These are phyloP conservation scores for Coniella vitis DNA, from an alignment of 2,329 filamentous ascomycete species.

Conservation along the genomic window DNA sequence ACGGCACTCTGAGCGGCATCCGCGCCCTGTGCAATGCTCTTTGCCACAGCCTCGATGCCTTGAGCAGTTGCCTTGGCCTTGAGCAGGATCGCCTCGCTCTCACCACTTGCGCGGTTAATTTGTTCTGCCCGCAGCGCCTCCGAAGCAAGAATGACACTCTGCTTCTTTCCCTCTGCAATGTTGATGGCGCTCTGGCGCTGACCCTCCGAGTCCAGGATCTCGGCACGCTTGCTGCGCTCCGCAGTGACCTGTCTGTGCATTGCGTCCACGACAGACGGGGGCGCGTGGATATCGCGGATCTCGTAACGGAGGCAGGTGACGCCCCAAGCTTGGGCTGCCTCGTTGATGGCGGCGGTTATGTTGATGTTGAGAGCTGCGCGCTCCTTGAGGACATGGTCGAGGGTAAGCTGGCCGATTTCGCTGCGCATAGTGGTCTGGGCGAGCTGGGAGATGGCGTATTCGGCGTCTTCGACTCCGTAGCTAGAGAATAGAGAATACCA, in stretches of 20 bases:
- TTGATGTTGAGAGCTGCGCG: constrained; percentile 93
- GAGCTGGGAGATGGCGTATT: constrained; percentile 96
- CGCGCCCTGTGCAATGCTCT: constrained; percentile 65
- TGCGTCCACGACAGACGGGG: constrained; percentile 84
- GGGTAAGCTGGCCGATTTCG: constrained; percentile 91
- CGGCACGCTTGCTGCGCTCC: constrained; percentile 92
- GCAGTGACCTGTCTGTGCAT: constrained; percentile 99
- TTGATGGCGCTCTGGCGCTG: constrained; percentile 98
- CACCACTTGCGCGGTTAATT: constrained; percentile 88
- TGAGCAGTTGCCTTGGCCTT: constrained; percentile 79
- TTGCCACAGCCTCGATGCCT: constrained; percentile 81
- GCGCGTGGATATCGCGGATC: constrained; percentile 96
- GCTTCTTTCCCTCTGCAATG: constrained; percentile 95
- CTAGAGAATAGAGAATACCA: constrained; percentile 35
- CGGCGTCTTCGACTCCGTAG: constrained; percentile 96
- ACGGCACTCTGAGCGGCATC: constrained; percentile 75
- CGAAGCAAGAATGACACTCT: constrained; percentile 91
- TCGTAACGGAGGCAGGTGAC: constrained; percentile 95
- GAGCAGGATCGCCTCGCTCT: constrained; percentile 85
- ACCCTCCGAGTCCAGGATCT: constrained; percentile 95
- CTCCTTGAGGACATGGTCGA: constrained; percentile 97
- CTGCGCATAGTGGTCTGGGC: constrained; percentile 98
- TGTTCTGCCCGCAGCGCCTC: constrained; percentile 85
- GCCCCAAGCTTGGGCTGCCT: constrained; percentile 94
- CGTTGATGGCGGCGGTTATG: constrained; percentile 98